Base-by-base conservation (phyloP, 1,284 basidiomycete species). In the Tausonia pullulans region DNA sequence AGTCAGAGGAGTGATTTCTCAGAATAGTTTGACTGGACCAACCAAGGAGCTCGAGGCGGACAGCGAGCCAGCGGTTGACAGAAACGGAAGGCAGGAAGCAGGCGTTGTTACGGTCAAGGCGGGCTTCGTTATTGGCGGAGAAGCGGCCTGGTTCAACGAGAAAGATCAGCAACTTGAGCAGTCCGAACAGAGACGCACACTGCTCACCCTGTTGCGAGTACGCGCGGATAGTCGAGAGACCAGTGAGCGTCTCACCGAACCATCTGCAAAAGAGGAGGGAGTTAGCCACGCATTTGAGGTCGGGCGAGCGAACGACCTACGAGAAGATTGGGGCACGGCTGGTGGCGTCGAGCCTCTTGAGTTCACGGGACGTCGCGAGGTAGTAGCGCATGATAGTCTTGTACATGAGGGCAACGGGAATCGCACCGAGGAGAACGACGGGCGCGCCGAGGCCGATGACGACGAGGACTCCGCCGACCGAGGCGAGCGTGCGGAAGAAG, bases 271-370 rank as follows among this genome's bases (percentile, higher is more conserved):
- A 55, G 53, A 8, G 9, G 40, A 53, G 40, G 16, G 52, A 55
- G 53, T 27, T 27, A 27, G 27, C 27, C 27, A 27, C 27, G 27
- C 27, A 41, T 16, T 16, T 41, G 53, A 55, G 4, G 39, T 39
- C 27, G 7, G 13, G 53, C 13, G 53, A 4, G 27, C 27, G 2
- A 9, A 75, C 64, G 73, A 80, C 80, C 71, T 84, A 78, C 2
- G 80, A 79, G 73, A 96, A 95, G 69, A 97, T 90, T 8, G 94
- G 94, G 1, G 89, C 91, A 64, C 88, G 86, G 10, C 88, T 88
- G 43, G 90, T 86, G 4, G 94, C 87, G 71, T 96, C 93, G 8
- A 97, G 81, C 39, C 93, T 87, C 75, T 96, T 95, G 57, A 96
- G 81, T 74, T 95, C 92, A 60, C 92, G 85, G 10, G 89, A 92